Percentiles rank a stretch among this genome's conserved stretches.
These are phyloP conservation scores for Coleophoma eucalyptorum DNA, from an alignment of 2,329 filamentous ascomycete species.

Conservation along the genomic window DNA sequence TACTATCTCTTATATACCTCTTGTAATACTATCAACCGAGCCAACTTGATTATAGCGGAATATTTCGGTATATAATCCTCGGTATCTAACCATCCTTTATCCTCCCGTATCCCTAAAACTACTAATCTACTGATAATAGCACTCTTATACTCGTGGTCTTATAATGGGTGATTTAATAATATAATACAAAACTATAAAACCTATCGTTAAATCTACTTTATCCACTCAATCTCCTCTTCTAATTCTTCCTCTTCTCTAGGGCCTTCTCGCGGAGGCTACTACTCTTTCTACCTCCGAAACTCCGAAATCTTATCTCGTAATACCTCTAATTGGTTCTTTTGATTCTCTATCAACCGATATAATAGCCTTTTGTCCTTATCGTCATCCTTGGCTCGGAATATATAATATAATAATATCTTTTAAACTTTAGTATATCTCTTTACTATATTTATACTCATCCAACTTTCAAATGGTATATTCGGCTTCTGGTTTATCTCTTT, in stretches of 20 bases:
- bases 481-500: not conserved
- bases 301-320: too few species aligned
- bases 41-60: slow-evolving; percentile 8
- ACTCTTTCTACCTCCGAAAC: too few species aligned
- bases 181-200: slow-evolving; percentile 7
- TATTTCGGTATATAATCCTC: slow-evolving; percentile 8
- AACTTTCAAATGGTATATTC: not conserved
- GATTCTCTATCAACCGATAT: not conserved
- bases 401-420: slow-evolving; percentile 2
- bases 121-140: slow-evolving; percentile 9
- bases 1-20: too few species aligned
- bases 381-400: not conserved
- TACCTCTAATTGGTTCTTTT: not conserved
- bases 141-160: slow-evolving; percentile 11
- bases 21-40: slow-evolving; percentile 7
- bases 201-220: too few species aligned
- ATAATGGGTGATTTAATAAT: slow-evolving; percentile 8
- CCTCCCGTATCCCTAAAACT: slow-evolving; percentile 6
- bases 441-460: not conserved
- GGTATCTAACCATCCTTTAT: slow-evolving; percentile 4
- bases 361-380: not conserved
- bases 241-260: too few species aligned
- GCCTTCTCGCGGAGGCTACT: too few species aligned
- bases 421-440: not conserved
- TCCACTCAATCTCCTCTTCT: too few species aligned